A percentile compares a stretch with the other conserved stretches of the same genome.
These are phyloP conservation scores for Bacidia gigantensis DNA, from an alignment of 495 filamentous ascomycete genomes.

Conservation along the genomic window DNA sequence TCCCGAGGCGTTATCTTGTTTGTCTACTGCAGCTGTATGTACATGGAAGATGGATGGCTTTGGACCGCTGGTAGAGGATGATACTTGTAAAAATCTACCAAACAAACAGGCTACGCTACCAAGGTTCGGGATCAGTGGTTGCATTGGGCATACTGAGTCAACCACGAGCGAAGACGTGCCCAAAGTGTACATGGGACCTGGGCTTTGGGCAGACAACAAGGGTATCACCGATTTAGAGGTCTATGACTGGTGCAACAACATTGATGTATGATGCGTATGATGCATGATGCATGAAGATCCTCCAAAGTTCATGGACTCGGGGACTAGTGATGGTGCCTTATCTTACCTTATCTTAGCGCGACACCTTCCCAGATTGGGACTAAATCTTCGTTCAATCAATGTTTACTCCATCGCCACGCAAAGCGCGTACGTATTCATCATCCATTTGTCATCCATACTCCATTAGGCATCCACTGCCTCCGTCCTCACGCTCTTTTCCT, in stretches of 20 bases:
- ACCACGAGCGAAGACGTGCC: background rate
- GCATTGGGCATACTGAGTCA: background rate
- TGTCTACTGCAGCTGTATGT: background rate
- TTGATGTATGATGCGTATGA: constrained; percentile 2
- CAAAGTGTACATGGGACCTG: background rate
- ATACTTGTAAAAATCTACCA: background rate
- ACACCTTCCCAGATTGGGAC: background rate
- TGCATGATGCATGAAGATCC: too few species aligned
- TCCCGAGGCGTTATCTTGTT: background rate
- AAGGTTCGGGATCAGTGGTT: constrained; percentile 1
- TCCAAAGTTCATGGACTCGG: too few species aligned
- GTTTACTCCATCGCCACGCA: too few species aligned
- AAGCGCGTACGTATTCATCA: background rate
- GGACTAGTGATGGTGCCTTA: too few species aligned
- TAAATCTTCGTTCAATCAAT: background rate
- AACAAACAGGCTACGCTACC: background rate
- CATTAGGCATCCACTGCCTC: background rate
- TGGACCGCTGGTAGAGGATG: background rate
- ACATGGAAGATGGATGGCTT: background rate
- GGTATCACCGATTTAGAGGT: background rate
- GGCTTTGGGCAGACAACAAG: background rate
- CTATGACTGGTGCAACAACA: background rate
- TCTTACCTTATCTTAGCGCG: background rate
- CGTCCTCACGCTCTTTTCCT: background rate
- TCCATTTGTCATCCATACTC: too few species aligned